Evolutionary conservation across 2,329 filamentous ascomycete species (phyloP), one percentile per base, ranked within the genome.

Genomic region (Colletotrichum graminicola): DNA sequence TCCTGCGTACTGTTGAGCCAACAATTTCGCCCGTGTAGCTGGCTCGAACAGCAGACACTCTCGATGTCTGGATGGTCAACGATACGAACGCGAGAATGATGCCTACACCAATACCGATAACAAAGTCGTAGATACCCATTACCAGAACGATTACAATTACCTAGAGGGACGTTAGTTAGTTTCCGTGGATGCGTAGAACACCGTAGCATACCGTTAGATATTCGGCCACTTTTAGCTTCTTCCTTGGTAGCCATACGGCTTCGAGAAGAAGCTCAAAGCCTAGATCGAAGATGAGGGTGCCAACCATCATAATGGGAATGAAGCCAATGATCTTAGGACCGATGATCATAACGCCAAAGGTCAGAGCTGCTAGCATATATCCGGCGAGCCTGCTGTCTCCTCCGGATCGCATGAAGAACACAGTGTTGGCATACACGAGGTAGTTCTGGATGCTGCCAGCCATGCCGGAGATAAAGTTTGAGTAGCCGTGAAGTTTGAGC

Each of bases 121-220:
- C 96, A 78, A 99, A 99, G 81, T 99, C 96, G 82, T 97, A 95
- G 12, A 94, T 90, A 1, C 96, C 96, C 96, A 99, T 99, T 49
- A 97, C 94, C 26, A 98, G 84, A 1, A 98, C 94, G 74, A 98
- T 98, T 47, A 91, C 90, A 67, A 97, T 84, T 56, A 97, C 91
- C 89, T 90, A 70, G 32, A 61, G 56, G 49, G 55, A 36, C 34
- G 69, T 81, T 71, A 82, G 77, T 65, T 49, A 11, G 3, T n/a
- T n/a, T 26, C 43, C n/a, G 29, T 7, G 1, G 39, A 34, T 8
- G 32, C 36, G 36, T 23, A 5, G 23, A 23, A 7, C 3, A 14
- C 45, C 36, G n/a, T 39, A 55, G 79, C 86, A 77, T 82, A 91
- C 93, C 8, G 96, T 99, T 43, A 96, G 79, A 79, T 97, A 99